A percentile compares a stretch with the other conserved stretches of the same genome.
Evolutionary conservation across 1,139 yeast genomes (phyloP).

Genomic region (Saccharomyces hybrid): DNA sequence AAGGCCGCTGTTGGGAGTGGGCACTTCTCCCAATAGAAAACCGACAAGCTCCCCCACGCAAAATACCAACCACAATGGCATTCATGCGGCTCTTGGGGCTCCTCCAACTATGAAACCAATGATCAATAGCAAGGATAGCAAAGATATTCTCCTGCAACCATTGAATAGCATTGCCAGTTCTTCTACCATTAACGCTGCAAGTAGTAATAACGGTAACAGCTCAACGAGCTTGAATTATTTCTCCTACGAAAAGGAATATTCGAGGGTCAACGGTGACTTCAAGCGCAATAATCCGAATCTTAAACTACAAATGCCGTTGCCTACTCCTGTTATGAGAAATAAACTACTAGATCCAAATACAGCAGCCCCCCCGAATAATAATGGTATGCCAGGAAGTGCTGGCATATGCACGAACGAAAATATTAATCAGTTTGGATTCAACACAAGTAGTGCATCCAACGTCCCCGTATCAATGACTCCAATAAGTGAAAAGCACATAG

Average conservation of each 20-base stretch:
- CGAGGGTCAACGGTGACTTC: conserved; percentile 27
- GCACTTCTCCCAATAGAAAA: conserved; percentile 21
- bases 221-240: no score
- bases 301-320: conserved; percentile 45
- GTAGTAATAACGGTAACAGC: no score
- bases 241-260: conserved; percentile 11
- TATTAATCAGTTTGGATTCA: conserved; percentile 60
- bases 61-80: no score
- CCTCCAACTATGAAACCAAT: no score
- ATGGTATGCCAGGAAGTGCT: conserved; percentile 9
- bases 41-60: no score
- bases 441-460: conserved; percentile 43
- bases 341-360: conserved; percentile 29
- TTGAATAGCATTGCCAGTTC: no score
- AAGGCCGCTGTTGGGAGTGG: conserved; percentile 7
- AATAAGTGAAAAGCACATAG: conserved; percentile 50
- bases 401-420: conserved; percentile 29
- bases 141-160: no score
- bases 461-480: conserved; percentile 70
- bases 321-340: conserved; percentile 33
- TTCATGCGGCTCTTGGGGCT: no score
- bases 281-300: conserved; percentile 36
- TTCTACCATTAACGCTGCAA: conserved; percentile 9
- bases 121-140: no score
- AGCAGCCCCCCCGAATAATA: conserved; percentile 3